Evolutionary conservation across 192 early-diverging fungal genomes (phyloP), one percentile per base, ranked within the genome.

Genomic region (Phlyctochytrium bullatum): DNA sequence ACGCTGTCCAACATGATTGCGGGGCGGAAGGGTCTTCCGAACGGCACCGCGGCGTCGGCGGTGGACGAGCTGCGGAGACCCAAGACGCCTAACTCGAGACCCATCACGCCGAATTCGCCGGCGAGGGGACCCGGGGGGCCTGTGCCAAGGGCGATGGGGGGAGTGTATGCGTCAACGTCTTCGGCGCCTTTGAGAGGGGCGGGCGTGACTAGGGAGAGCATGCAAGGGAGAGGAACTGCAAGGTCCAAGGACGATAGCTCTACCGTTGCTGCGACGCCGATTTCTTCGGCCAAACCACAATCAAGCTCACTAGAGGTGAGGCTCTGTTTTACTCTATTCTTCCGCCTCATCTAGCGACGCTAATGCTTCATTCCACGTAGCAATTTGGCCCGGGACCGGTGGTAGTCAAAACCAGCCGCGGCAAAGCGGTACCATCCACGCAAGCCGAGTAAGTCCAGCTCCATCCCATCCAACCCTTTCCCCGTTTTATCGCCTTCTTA

Each of bases 361-460:
- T 33, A 30, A 40, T 57, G 24, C 24, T 17, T 20, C 20, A 50
- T 16, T 30, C n/a, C 1, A 10, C 34, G 24, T 34, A 6, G 27
- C 29, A 31, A 25, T 12, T 24, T n/a, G 0, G 0, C 29, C 20
- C 20, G 27, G 36, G 17, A 30, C 51, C 4, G 35, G 29, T 17
- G 3, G 34, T 28, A 27, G 40, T 17, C 14, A 36, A 69, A 59
- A 32, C 16, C 23, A 31, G 34, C 14, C 16, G 66, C 34, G 32
- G 12, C 6, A 6, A 6, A 28, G 35, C 52, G 34, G 61, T 64
- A 14, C 69, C 69, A 6, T 24, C n/a, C 23, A 71, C 52, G 23
- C 61, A 71, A 31, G 52, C 12, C 30, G 61, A 71, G 69, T 72
- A 24, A 3, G 64, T 60, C n/a, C n/a, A n/a, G n/a, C n/a, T n/a